A percentile compares a stretch with the other conserved stretches of the same genome.
phyloP scores from a whole-genome alignment of 2,329 filamentous ascomycete species.

The Botrytis pseudocinerea region DNA sequence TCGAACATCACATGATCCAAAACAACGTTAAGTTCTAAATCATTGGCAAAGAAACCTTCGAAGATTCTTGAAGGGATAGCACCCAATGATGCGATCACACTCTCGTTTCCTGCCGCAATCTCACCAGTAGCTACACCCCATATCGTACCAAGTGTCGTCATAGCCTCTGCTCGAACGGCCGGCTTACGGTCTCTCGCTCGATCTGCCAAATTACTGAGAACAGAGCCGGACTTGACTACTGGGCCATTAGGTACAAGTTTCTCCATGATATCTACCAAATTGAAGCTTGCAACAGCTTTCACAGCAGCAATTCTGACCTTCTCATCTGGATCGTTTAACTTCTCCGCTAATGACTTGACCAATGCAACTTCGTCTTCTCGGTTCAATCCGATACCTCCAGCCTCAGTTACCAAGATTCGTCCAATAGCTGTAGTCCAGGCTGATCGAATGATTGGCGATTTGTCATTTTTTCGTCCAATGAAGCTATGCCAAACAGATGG shows the following conservation, averaged over 20 bases:
- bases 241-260: conserved; percentile 79
- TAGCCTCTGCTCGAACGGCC: conserved; percentile 79
- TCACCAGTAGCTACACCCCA: conserved; percentile 94
- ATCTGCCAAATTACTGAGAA: conserved; percentile 80
- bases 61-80: conserved; percentile 84
- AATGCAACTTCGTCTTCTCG: conserved; percentile 77
- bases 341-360: conserved; percentile 72
- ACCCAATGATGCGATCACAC: conserved; percentile 71
- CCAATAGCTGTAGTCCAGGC: conserved; percentile 85
- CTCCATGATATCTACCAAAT: conserved; percentile 75
- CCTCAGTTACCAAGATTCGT: conserved; percentile 86
- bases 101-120: conserved; percentile 78
- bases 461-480: conserved; percentile 82
- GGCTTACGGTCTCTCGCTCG: conserved; percentile 84
- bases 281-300: conserved; percentile 77
- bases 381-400: conserved; percentile 84
- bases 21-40: conserved; percentile 78
- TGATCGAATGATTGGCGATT: conserved; percentile 75
- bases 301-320: conserved; percentile 89
- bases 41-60: conserved; percentile 87
- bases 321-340: conserved; percentile 85
- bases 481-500: conserved; percentile 79
- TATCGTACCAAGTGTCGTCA: conserved; percentile 78
- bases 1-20: conserved; percentile 86
- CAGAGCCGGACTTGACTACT: conserved; percentile 72